Evolutionary conservation across 2,329 filamentous ascomycete species (phyloP).

Genomic region (Tolypocladium inflatum): DNA sequence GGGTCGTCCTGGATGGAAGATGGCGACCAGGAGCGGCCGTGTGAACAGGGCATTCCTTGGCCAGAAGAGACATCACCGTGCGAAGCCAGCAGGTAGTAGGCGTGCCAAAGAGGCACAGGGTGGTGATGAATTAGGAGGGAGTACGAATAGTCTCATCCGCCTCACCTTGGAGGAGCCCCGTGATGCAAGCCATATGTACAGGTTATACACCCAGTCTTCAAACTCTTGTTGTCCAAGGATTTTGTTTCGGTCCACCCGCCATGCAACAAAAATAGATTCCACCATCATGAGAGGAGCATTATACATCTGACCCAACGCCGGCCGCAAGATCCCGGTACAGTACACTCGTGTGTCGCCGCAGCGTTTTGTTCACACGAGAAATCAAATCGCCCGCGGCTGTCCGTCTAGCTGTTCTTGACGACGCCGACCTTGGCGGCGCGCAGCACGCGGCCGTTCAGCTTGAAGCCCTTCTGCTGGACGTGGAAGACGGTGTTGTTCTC

Average conservation of each 20-base stretch:
- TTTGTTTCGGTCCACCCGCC: constrained; percentile 10
- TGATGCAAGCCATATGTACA: constrained; percentile 6
- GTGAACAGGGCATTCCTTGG: no score
- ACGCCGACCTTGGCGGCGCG: constrained; percentile 94
- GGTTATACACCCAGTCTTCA: constrained; percentile 5
- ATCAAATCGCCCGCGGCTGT: neutral
- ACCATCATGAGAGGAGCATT: constrained; percentile 37
- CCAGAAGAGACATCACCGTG: no score
- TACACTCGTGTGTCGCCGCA: neutral
- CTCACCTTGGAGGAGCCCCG: constrained; percentile 1
- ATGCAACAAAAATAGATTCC: constrained; percentile 12
- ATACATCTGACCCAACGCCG: constrained; percentile 30
- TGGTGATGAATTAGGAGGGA: neutral
- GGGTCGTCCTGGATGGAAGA: no score
- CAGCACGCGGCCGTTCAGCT: constrained; percentile 80
- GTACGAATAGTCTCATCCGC: constrained; percentile 2
- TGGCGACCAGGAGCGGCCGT: no score
- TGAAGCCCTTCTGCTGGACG: constrained; percentile 93
- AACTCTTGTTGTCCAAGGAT: constrained; percentile 6
- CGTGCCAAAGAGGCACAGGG: neutral
- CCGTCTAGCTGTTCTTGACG: constrained; percentile 62
- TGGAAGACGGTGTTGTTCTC: constrained; percentile 85
- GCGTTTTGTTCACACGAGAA: neutral
- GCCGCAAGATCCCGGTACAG: constrained; percentile 10
- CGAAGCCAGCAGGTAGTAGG: no score